Conservation (phyloP, 2,329 filamentous ascomycete species). For the Phialophora expanda region DNA sequence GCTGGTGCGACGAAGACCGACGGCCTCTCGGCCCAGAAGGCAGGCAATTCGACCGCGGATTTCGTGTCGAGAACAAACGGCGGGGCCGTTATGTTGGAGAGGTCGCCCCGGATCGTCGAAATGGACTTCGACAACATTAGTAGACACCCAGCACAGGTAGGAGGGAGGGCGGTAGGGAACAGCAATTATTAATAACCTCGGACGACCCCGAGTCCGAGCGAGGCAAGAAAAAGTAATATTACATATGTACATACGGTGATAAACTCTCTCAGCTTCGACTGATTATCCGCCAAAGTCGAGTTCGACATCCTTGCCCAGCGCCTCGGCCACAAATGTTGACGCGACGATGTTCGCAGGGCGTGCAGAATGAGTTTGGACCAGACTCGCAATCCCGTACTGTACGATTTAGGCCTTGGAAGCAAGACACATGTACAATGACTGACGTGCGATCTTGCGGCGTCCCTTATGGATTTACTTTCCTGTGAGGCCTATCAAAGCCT, state of each 20-base stretch:
- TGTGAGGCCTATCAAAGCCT: background rate
- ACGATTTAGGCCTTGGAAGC: background rate
- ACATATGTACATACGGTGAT: conserved; percentile 30
- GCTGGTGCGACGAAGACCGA: conserved; percentile 80
- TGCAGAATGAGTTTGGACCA: background rate
- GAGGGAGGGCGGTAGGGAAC: conserved; percentile 16
- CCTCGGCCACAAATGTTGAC: background rate
- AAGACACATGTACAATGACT: background rate
- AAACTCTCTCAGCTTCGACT: conserved; percentile 44
- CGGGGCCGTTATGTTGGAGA: conserved; percentile 78
- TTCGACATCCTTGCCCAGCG: conserved; percentile 19
- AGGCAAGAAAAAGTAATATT: background rate
- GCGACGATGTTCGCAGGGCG: background rate
- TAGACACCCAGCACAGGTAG: conserved; percentile 34
- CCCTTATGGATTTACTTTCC: background rate
- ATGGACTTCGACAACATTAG: conserved; percentile 60
- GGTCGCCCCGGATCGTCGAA: conserved; percentile 80
- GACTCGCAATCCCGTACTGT: background rate
- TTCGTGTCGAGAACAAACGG: conserved; percentile 81
- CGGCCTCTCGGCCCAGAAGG: conserved; percentile 83
- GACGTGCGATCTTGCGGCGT: background rate
- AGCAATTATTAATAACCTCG: no score
- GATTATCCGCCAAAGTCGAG: conserved; percentile 29
- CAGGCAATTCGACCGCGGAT: conserved; percentile 78
- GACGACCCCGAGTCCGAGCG: background rate